Conservation (phyloP, 257 asterid genomes). For the Ilex asprella region DNA sequence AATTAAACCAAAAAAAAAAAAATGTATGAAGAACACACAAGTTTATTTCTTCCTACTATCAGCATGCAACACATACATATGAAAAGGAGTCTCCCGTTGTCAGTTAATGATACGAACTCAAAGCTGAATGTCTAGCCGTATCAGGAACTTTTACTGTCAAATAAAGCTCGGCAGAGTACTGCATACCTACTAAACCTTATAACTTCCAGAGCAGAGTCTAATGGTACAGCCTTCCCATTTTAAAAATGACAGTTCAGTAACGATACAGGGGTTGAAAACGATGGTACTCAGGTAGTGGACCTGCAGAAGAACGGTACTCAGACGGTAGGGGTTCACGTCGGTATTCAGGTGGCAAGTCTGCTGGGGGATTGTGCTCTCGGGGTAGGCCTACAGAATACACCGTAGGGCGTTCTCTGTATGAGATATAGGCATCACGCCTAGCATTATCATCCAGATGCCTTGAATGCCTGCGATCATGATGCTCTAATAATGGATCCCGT, state of each 20-base stretch:
- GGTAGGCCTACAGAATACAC: constrained; percentile 17
- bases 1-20: too few species aligned
- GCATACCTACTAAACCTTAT: too few species aligned
- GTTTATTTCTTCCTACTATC: too few species aligned
- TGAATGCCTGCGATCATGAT: constrained; percentile 5
- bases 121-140: too few species aligned
- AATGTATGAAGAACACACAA: too few species aligned
- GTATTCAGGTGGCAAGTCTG: constrained; percentile 27
- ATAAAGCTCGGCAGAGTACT: too few species aligned
- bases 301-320: constrained; percentile 11
- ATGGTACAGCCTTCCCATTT: too few species aligned
- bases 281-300: constrained; percentile 16
- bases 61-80: too few species aligned
- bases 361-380: constrained; percentile 22
- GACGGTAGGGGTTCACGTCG: constrained; percentile 15
- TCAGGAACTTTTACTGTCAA: too few species aligned
- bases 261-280: neutral
- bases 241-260: neutral
- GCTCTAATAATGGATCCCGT: constrained; percentile 9
- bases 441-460: constrained; percentile 19
- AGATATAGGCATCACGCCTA: constrained; percentile 25
- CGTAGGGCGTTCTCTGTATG: constrained; percentile 27
- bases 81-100: too few species aligned
- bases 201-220: too few species aligned
- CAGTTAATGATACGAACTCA: too few species aligned